Percentiles rank a stretch among this genome's conserved stretches.
These are phyloP conservation scores for Takashimella koratensis DNA, from an alignment of 1,284 basidiomycete genomes.

Conservation along the genomic window DNA sequence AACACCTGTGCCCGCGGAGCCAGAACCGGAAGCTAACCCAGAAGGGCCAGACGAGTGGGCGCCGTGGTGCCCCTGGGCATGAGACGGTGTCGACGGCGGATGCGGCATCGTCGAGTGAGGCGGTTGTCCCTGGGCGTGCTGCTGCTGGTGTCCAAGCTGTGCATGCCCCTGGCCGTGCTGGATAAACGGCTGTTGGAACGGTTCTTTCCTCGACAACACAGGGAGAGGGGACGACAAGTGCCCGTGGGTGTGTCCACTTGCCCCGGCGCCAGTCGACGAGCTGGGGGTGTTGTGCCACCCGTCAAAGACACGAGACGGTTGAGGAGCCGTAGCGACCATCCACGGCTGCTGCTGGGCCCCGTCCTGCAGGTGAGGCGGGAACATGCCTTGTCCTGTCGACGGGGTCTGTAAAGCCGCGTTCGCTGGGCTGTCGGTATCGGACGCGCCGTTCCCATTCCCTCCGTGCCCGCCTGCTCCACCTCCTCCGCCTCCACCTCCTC, in stretches of 20 bases:
- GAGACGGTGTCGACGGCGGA: background rate
- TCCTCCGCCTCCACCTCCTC: slow-evolving; percentile 1
- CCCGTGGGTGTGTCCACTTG: slow-evolving; percentile 4
- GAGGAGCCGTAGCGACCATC: slow-evolving; percentile 5
- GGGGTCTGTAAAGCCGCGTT: slow-evolving; percentile 16
- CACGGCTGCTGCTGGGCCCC: slow-evolving; percentile 10
- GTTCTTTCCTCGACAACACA: background rate
- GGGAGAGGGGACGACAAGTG: background rate
- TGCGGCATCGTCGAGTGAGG: background rate
- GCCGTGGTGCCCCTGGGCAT: background rate
- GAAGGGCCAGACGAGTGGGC: no score
- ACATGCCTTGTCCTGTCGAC: slow-evolving; percentile 5
- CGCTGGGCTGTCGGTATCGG: slow-evolving; percentile 8
- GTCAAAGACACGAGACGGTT: slow-evolving; percentile 6
- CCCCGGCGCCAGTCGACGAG: slow-evolving; percentile 2
- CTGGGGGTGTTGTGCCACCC: background rate
- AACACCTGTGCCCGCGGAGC: background rate
- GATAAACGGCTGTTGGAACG: background rate
- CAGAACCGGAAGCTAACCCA: background rate
- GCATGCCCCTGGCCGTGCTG: background rate
- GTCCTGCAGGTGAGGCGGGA: background rate
- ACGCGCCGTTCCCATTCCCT: slow-evolving; percentile 1
- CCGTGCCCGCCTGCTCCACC: background rate
- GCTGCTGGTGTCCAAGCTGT: background rate
- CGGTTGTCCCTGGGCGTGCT: slow-evolving; percentile 3